A percentile compares a stretch with the other conserved stretches of the same genome.
These are phyloP conservation scores for Rhodotorula sp. DNA, from an alignment of 1,284 basidiomycete species.

Conservation along the genomic window DNA sequence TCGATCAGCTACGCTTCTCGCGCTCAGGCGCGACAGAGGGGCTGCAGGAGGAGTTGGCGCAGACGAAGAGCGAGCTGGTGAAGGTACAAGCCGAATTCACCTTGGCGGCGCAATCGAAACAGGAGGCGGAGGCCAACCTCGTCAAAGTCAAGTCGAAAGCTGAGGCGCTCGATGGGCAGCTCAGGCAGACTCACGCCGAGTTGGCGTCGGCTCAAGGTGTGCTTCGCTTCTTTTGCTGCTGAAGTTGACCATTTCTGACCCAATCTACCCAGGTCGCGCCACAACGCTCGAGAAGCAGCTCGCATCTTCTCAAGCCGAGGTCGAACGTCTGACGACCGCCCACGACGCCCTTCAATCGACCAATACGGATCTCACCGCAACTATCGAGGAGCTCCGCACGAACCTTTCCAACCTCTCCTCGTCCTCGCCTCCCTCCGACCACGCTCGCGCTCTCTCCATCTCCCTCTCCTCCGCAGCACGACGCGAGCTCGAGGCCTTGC, in stretches of 20 bases:
- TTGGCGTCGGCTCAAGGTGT: neutral
- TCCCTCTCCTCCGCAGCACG: constrained; percentile 19
- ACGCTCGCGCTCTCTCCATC: constrained; percentile 17
- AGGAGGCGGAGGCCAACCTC: constrained; percentile 2
- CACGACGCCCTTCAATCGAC: constrained; percentile 7
- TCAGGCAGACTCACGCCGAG: neutral
- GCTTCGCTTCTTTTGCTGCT: neutral
- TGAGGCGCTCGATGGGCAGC: constrained; percentile 23
- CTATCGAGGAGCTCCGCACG: constrained; percentile 26
- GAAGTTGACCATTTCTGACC: too few relatives aligned
- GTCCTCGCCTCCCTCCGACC: constrained; percentile 17
- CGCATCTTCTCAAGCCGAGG: constrained; percentile 12
- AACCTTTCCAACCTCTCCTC: constrained; percentile 14
- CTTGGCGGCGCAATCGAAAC: neutral
- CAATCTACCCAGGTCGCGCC: neutral
- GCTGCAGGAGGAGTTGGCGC: neutral
- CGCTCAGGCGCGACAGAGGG: neutral
- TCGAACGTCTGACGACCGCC: constrained; percentile 13
- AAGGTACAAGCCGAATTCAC: neutral
- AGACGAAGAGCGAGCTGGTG: neutral
- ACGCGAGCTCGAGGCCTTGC: constrained; percentile 20
- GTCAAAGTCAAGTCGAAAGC: constrained; percentile 16
- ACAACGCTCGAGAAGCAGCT: constrained; percentile 26
- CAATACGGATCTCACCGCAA: constrained; percentile 10
- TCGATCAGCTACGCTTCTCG: constrained; percentile 15